Conservation (phyloP, 768 basidiomycete species). For the Termitomyces sp. region DNA sequence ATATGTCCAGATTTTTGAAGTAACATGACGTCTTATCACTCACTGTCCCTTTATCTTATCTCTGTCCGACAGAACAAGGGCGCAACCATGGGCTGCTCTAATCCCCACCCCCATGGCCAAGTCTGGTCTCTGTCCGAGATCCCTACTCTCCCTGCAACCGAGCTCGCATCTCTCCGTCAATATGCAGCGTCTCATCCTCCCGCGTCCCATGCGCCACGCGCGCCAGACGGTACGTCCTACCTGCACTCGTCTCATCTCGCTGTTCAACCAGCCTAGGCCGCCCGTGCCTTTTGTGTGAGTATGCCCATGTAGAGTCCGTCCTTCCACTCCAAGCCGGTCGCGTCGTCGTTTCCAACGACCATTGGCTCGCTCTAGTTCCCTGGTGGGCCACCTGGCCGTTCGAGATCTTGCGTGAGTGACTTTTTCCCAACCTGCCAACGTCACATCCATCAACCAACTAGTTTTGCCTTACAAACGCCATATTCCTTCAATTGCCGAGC, state of each 20-base stretch:
- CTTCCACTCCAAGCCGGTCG: constrained; percentile 47
- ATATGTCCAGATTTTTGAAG: constrained; percentile 92
- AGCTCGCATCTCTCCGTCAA: constrained; percentile 49
- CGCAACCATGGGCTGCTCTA: constrained; percentile 91
- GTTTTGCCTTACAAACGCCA: constrained; percentile 79
- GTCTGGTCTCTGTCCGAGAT: constrained; percentile 75
- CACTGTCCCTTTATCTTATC: neutral
- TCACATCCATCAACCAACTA: constrained; percentile 19
- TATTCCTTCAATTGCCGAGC: constrained; percentile 61
- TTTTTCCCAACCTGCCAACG: neutral
- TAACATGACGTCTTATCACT: constrained; percentile 21
- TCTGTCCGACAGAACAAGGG: constrained; percentile 77
- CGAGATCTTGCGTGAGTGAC: constrained; percentile 66
- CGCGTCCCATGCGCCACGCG: constrained; percentile 46
- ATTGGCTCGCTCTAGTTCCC: constrained; percentile 84
- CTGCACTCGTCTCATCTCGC: neutral
- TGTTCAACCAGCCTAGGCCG: constrained; percentile 28
- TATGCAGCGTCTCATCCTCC: constrained; percentile 37
- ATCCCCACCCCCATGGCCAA: constrained; percentile 93
- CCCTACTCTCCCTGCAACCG: constrained; percentile 65
- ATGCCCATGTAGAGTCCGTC: constrained; percentile 60
- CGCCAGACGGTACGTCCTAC: constrained; percentile 35
- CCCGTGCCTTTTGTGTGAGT: constrained; percentile 77
- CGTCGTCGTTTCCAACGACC: constrained; percentile 63
- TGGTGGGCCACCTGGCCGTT: constrained; percentile 98